Percentiles rank a stretch among this genome's conserved stretches.
phyloP scores from a whole-genome alignment of 1,284 basidiomycete species.

The Ganoderma multipileum region DNA sequence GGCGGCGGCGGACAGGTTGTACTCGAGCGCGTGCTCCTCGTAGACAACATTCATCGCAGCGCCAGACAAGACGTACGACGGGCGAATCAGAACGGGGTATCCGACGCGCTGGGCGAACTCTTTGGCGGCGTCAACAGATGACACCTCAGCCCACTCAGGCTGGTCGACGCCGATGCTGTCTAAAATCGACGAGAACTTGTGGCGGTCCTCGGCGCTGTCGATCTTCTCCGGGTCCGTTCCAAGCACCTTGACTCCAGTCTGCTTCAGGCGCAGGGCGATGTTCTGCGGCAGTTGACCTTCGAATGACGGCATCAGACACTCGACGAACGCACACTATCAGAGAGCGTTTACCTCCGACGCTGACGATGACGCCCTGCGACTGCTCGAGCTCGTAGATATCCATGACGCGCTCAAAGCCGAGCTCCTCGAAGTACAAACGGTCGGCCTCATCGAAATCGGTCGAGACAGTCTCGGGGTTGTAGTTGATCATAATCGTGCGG shows the following conservation, averaged over 20 bases:
- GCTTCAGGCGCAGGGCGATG: constrained; percentile 95
- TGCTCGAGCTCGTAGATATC: constrained; percentile 99
- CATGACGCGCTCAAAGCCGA: constrained; percentile 98
- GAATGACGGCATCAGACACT: constrained; percentile 5
- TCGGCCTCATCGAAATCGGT: constrained; percentile 99
- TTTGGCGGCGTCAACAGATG: constrained; percentile 90
- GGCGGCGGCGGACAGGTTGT: constrained; percentile 94
- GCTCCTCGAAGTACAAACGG: constrained; percentile 97
- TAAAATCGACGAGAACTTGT: constrained; percentile 98
- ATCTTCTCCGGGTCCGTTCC: constrained; percentile 97
- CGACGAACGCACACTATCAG: neutral
- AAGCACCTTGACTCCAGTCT: constrained; percentile 90
- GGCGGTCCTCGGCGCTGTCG: constrained; percentile 97
- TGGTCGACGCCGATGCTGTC: constrained; percentile 97
- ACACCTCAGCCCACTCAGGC: constrained; percentile 95
- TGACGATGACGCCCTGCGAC: constrained; percentile 93
- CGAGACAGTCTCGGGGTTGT: constrained; percentile 99
- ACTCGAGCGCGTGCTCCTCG: constrained; percentile 88
- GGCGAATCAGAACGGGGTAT: constrained; percentile 96
- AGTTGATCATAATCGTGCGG: constrained; percentile 99
- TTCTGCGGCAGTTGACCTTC: constrained; percentile 95
- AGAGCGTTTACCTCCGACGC: constrained; percentile 82
- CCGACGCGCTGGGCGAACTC: constrained; percentile 88
- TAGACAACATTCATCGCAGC: constrained; percentile 99
- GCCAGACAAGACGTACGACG: constrained; percentile 97